Evolutionary conservation across 1,139 yeast genomes (phyloP), one percentile per base, ranked within the genome.

Genomic region (Pichia sp.): DNA sequence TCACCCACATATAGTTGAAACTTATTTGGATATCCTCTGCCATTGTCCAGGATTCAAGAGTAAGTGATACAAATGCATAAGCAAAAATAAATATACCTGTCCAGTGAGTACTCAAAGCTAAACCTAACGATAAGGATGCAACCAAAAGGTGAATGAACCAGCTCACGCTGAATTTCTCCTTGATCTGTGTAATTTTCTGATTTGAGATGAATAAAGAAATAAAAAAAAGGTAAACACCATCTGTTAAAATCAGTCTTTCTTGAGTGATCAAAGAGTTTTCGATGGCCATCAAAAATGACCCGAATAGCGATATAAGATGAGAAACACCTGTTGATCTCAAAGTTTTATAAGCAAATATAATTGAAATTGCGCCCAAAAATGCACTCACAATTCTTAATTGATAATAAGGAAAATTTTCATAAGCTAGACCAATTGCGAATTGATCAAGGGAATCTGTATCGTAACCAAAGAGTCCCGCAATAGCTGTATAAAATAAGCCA

Each of bases 201-300:
- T 71, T 65, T 53, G 68, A 75, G 3, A 80, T 63, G 0, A 77
- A 63, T 28, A 78, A 54, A 1, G 79, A 67, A 4, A 79, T 64
- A 22, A 75, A 72, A 30, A 79, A 71, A 49, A 85, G 60, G 55
- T 77, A 71, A 1, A 84, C 71, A 1, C 82, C 65, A 55, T 82
- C 85, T 12, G 76, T 65, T 47, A 83, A 69, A 34, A 84, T 70
- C 40, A 72, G 66, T 50, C 83, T 69, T 1, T 82, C 72, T 56
- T 78, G 79, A 1, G 79, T 69, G 3, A 78, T 74, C 47, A 80
- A 66, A 1, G 87, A 70, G 57, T 79, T 80, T 59, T 86, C 89
- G 47, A 80, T 61, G 1, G 74, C 60, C 6, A 85, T 67, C 48
- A 83, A 57, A 0, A 70, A 53, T 0, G 80, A 63, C 0, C 81